These are phyloP conservation scores for Plasmodium blacklocki DNA, from an alignment of 169 alveolate species.

Conservation along the genomic window DNA sequence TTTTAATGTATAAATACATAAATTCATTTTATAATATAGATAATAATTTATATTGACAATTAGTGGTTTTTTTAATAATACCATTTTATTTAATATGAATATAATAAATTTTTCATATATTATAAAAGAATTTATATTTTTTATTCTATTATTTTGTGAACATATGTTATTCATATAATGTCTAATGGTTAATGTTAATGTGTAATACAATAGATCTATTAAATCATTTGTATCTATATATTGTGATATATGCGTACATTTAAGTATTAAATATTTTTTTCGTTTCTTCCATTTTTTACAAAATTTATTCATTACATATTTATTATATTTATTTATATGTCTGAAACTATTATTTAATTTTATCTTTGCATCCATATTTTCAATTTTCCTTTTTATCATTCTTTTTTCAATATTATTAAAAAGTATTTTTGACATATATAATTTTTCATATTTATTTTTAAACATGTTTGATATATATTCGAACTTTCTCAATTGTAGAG, in stretches of 20 bases:
- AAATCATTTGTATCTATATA: constrained; percentile 31
- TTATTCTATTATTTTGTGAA: neutral
- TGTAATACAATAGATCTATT: constrained; percentile 29
- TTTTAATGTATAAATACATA: constrained; percentile 25
- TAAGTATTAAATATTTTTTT: constrained; percentile 48
- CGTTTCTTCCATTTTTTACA: constrained; percentile 9
- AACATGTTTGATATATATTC: constrained; percentile 12
- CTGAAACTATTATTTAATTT: constrained; percentile 34
- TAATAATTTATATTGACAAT: constrained; percentile 13
- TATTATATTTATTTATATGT: constrained; percentile 43
- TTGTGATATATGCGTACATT: constrained; percentile 1
- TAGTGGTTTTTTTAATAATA: constrained; percentile 44
- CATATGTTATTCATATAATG: constrained; percentile 1
- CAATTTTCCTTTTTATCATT: constrained; percentile 48
- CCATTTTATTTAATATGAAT: constrained; percentile 40
- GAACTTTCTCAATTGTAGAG: constrained; percentile 11
- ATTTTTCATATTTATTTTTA: constrained; percentile 6
- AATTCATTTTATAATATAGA: constrained; percentile 27
- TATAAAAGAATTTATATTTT: neutral
- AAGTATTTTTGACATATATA: constrained; percentile 23
- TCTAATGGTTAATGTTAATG: constrained; percentile 14
- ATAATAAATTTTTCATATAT: constrained; percentile 22
- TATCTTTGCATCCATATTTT: constrained; percentile 31
- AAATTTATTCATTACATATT: constrained; percentile 37
- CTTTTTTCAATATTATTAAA: constrained; percentile 31